Percentiles rank a stretch among this genome's conserved stretches.
These are phyloP conservation scores for Epichloe bromicola DNA, from an alignment of 2,329 filamentous ascomycete genomes.

Conservation along the genomic window DNA sequence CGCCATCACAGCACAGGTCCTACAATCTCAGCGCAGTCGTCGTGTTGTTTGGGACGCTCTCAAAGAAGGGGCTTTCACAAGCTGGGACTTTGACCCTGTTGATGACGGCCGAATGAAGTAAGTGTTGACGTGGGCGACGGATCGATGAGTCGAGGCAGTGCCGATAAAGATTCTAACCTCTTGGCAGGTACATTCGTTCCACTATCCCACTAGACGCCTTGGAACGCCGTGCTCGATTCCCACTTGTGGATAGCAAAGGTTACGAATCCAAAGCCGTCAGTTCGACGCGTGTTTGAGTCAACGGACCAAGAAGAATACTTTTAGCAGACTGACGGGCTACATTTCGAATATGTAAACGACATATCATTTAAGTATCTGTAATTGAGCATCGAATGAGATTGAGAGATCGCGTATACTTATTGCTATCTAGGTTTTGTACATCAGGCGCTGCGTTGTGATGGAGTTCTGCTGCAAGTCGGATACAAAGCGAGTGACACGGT, in stretches of 20 bases:
- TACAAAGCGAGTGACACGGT: constrained; percentile 1
- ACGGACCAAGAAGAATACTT: background rate
- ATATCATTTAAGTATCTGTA: background rate
- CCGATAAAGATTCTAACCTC: background rate
- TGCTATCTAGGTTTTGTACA: background rate
- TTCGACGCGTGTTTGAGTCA: constrained; percentile 17
- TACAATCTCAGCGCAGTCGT: constrained; percentile 66
- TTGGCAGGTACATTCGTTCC: constrained; percentile 67
- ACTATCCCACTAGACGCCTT: constrained; percentile 71
- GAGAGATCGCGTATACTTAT: background rate
- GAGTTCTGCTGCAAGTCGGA: background rate
- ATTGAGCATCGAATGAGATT: background rate
- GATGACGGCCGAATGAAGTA: constrained; percentile 56
- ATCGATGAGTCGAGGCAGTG: background rate
- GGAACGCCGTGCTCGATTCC: constrained; percentile 63
- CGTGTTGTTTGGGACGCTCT: constrained; percentile 70
- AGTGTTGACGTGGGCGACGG: constrained; percentile 15
- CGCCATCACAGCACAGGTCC: constrained; percentile 59
- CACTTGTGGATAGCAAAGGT: constrained; percentile 45
- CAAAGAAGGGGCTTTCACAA: constrained; percentile 59
- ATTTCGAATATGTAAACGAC: background rate
- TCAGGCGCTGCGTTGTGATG: background rate
- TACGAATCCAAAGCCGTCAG: constrained; percentile 29
- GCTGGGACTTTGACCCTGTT: constrained; percentile 75
- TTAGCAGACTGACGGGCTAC: background rate